Evolutionary conservation across 2,329 filamentous ascomycete genomes (phyloP).

Genomic region (Epichloe hybrida): DNA sequence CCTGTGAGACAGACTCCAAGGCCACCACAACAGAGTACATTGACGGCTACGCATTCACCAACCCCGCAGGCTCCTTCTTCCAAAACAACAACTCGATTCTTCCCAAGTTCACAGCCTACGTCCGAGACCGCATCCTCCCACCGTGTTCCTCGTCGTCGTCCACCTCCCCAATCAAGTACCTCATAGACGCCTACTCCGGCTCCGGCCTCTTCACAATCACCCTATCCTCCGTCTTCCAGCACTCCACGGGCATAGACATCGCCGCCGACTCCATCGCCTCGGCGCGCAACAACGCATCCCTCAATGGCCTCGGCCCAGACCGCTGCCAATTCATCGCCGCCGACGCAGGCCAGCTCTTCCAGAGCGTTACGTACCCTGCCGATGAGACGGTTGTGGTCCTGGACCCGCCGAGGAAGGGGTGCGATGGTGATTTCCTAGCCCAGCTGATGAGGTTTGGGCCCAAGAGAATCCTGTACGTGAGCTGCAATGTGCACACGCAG

Average conservation of each 20-base stretch:
- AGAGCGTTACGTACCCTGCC: slow-evolving; percentile 55
- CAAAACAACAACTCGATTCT: slow-evolving; percentile 99
- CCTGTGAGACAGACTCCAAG: slow-evolving; percentile 78
- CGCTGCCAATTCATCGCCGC: slow-evolving; percentile 76
- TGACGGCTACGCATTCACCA: slow-evolving; percentile 71
- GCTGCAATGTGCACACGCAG: slow-evolving; percentile 96
- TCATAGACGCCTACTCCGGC: slow-evolving; percentile 96
- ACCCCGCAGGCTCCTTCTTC: slow-evolving; percentile 90
- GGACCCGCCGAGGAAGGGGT: slow-evolving; percentile 93
- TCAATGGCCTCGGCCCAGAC: slow-evolving; percentile 55
- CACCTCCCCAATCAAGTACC: slow-evolving; percentile 55
- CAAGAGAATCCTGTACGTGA: slow-evolving; percentile 77
- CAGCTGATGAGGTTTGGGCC: slow-evolving; percentile 73
- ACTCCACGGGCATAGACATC: slow-evolving; percentile 84
- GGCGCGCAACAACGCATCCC: slow-evolving; percentile 62
- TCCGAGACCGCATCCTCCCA: slow-evolving; percentile 64
- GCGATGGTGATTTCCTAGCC: slow-evolving; percentile 67
- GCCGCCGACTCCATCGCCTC: slow-evolving; percentile 73
- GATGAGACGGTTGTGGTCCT: slow-evolving; percentile 87
- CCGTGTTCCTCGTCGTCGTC: slow-evolving; percentile 25
- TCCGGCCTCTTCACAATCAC: slow-evolving; percentile 96
- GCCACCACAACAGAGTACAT: slow-evolving; percentile 78
- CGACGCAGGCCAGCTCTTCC: slow-evolving; percentile 75
- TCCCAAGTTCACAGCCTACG: slow-evolving; percentile 70
- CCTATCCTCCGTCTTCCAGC: slow-evolving; percentile 70